A percentile compares a stretch with the other conserved stretches of the same genome.
Evolutionary conservation across 2,329 filamentous ascomycete genomes (phyloP).

Genomic region (Stachybotrys echinatus): DNA sequence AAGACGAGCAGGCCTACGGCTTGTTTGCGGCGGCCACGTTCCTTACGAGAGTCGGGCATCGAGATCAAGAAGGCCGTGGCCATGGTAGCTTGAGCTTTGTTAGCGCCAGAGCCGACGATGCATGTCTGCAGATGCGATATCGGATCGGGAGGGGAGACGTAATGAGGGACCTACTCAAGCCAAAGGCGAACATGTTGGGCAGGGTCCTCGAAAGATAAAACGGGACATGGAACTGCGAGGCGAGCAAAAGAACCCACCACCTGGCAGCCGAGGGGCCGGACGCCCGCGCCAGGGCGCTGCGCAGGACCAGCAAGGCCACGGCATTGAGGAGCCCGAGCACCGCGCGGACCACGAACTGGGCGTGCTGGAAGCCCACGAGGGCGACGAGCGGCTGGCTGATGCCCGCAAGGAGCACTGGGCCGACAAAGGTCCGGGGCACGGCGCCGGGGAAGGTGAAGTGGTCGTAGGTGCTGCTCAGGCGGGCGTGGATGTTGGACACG

Average conservation of each 20-base stretch:
- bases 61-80: conserved; percentile 48
- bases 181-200: conserved; percentile 96
- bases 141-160: background rate
- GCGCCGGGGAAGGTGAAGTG: conserved; percentile 87
- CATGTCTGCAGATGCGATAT: background rate
- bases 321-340: conserved; percentile 76
- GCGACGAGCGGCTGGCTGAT: conserved; percentile 62
- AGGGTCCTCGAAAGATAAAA: conserved; percentile 90
- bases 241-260: conserved; percentile 77
- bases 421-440: conserved; percentile 86
- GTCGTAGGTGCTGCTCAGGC: conserved; percentile 66
- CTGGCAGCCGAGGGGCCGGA: conserved; percentile 64
- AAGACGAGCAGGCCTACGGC: conserved; percentile 73
- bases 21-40: conserved; percentile 47
- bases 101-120: too few species aligned
- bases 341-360: conserved; percentile 63
- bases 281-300: conserved; percentile 54
- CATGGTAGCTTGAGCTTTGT: conserved; percentile 50
- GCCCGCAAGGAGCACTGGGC: conserved; percentile 70
- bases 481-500: conserved; percentile 38
- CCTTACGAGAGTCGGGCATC: conserved; percentile 18
- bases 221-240: conserved; percentile 84
- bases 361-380: conserved; percentile 49
- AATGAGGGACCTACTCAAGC: conserved; percentile 57
- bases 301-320: conserved; percentile 60